Evolutionary conservation across 495 filamentous ascomycete species (phyloP).

Genomic region (Chaetomium fimeti): DNA sequence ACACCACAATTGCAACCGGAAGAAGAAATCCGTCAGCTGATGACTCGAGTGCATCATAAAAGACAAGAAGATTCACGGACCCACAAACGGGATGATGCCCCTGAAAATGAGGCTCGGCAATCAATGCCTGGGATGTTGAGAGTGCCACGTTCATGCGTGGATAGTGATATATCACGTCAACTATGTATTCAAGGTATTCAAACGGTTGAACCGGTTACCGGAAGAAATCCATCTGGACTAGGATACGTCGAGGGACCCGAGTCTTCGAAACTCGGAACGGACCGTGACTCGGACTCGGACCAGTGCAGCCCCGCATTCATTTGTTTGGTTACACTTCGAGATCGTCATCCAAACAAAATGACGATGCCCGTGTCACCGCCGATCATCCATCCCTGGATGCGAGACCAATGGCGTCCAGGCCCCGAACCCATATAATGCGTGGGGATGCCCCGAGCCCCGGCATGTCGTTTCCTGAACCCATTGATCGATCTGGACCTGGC

Average conservation of each 20-base stretch:
- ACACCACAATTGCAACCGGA: no score
- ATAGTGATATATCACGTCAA: not conserved
- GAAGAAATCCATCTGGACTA: no score
- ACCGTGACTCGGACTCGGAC: no score
- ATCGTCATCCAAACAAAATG: constrained; percentile 12
- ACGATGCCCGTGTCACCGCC: constrained; percentile 14
- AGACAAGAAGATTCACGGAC: no score
- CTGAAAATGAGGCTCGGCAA: not conserved
- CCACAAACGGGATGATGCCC: no score
- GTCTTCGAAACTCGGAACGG: no score
- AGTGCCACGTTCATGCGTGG: not conserved
- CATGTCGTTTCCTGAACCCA: not conserved
- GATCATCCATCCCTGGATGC: not conserved
- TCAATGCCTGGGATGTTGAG: not conserved
- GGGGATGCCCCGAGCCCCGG: no score
- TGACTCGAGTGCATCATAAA: no score
- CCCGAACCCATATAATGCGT: not conserved
- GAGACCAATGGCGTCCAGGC: not conserved
- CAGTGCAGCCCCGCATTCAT: not conserved
- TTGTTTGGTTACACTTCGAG: not conserved
- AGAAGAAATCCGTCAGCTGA: no score
- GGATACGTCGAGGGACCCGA: no score
- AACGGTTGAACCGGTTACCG: no score
- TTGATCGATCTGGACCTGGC: not conserved
- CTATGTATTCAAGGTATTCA: not conserved